Evolutionary conservation across 495 filamentous ascomycete genomes (phyloP).

Genomic region (Tirmania nivea): DNA sequence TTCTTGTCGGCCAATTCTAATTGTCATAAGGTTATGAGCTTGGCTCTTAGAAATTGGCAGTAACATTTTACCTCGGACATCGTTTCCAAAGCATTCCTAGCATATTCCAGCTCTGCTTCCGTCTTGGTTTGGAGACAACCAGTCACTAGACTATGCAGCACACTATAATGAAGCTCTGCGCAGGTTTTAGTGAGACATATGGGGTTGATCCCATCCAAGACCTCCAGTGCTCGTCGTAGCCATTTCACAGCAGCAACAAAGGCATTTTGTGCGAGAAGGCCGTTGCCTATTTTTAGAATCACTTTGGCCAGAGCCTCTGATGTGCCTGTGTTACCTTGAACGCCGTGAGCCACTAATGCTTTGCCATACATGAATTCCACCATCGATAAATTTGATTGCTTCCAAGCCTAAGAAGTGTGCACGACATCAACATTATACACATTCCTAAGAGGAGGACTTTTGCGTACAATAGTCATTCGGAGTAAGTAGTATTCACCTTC

Average conservation of each 20-base stretch:
- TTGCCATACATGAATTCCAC: slow-evolving; percentile 59
- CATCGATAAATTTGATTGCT: slow-evolving; percentile 44
- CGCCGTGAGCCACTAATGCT: slow-evolving; percentile 20
- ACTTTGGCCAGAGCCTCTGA: slow-evolving; percentile 49
- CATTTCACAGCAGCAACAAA: slow-evolving; percentile 40
- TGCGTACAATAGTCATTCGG: slow-evolving; percentile 31
- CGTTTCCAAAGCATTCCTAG: slow-evolving; percentile 33
- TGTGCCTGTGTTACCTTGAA: slow-evolving; percentile 24
- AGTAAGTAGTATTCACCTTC: slow-evolving; percentile 47
- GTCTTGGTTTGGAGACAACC: slow-evolving; percentile 17
- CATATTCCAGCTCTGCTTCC: slow-evolving; percentile 28
- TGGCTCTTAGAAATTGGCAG: background rate
- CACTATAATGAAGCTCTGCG: slow-evolving; percentile 39
- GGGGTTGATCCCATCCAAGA: slow-evolving; percentile 33
- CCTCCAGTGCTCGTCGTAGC: slow-evolving; percentile 46
- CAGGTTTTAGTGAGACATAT: slow-evolving; percentile 36
- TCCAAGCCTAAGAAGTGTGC: slow-evolving; percentile 29
- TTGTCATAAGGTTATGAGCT: background rate
- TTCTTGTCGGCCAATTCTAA: slow-evolving; percentile 33
- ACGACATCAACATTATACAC: background rate
- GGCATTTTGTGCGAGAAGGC: slow-evolving; percentile 30
- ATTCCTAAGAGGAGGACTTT: background rate
- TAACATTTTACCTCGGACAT: slow-evolving; percentile 24
- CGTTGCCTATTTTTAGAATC: slow-evolving; percentile 49
- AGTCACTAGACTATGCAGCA: slow-evolving; percentile 35